Evolutionary conservation across 441 rosid species (phyloP).

Genomic region (Adansonia rubrostipa): DNA sequence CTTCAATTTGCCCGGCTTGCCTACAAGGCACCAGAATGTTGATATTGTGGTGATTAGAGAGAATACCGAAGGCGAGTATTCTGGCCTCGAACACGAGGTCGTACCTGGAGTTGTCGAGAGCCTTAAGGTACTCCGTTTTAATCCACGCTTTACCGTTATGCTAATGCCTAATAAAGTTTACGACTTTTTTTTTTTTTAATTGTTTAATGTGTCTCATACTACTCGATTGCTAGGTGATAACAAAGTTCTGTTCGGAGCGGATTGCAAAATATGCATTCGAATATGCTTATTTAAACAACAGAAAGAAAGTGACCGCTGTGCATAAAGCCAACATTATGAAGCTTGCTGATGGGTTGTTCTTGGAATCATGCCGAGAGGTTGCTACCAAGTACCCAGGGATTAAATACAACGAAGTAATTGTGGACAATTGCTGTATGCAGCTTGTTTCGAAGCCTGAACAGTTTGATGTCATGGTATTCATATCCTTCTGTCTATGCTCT

Average conservation of each 20-base stretch:
- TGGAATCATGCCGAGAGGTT: constrained; percentile 90
- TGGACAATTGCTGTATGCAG: constrained; percentile 97
- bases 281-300: constrained; percentile 87
- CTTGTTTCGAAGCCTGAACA: constrained; percentile 95
- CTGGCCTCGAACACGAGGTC: too few relatives aligned
- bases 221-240: constrained; percentile 69
- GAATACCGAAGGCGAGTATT: too few relatives aligned
- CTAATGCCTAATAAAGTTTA: neutral
- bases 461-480: constrained; percentile 89
- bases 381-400: constrained; percentile 83
- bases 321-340: constrained; percentile 97
- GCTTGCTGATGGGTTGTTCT: constrained; percentile 91
- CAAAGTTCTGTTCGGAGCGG: constrained; percentile 84
- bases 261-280: constrained; percentile 86
- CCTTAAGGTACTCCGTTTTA: constrained; percentile 59
- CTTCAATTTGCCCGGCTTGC: too few relatives aligned
- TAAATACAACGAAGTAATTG: constrained; percentile 76
- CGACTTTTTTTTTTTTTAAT: neutral
- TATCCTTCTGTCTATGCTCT: neutral
- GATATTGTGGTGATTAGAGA: too few relatives aligned
- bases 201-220: constrained; percentile 36
- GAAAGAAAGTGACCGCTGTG: constrained; percentile 90
- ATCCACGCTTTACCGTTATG: neutral
- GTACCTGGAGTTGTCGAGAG: constrained; percentile 30
- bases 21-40: too few relatives aligned